A percentile compares a stretch with the other conserved stretches of the same genome.
Evolutionary conservation across 495 filamentous ascomycete genomes (phyloP).

Genomic region (Aspergillus hancockii): DNA sequence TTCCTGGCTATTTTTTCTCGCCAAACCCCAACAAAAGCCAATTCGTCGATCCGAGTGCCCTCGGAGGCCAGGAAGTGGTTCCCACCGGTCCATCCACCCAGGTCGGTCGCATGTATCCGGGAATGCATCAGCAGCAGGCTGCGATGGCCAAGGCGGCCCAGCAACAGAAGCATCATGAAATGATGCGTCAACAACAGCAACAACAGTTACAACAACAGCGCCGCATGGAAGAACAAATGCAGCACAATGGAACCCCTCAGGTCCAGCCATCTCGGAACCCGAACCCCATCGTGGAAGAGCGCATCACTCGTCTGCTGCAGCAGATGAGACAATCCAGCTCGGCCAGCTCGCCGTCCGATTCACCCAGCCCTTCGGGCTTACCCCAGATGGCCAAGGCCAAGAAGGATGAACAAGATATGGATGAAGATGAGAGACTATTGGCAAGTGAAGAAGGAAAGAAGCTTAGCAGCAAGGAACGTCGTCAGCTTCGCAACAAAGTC

Average conservation of each 20-base stretch:
- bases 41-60: slow-evolving; percentile 70
- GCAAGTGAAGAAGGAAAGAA: slow-evolving; percentile 98
- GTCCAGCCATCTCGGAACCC: slow-evolving; percentile 50
- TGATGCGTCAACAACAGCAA: slow-evolving; percentile 60
- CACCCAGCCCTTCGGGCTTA: slow-evolving; percentile 42
- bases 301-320: slow-evolving; percentile 79
- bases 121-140: slow-evolving; percentile 89
- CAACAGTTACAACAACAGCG: slow-evolving; percentile 43
- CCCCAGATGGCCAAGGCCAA: slow-evolving; percentile 60
- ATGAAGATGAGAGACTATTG: slow-evolving; percentile 91
- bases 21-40: slow-evolving; percentile 44
- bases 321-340: slow-evolving; percentile 72
- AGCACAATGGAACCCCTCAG: slow-evolving; percentile 30
- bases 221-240: slow-evolving; percentile 35
- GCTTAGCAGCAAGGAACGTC: slow-evolving; percentile 87
- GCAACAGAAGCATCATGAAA: slow-evolving; percentile 66
- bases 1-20: slow-evolving; percentile 48
- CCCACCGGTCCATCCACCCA: slow-evolving; percentile 50
- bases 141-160: slow-evolving; percentile 75
- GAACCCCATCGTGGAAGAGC: slow-evolving; percentile 77
- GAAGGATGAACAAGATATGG: slow-evolving; percentile 98
- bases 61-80: slow-evolving; percentile 58
- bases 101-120: slow-evolving; percentile 77
- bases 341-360: slow-evolving; percentile 52
- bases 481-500: slow-evolving; percentile 96